Base-by-base conservation (phyloP, 345 rosid genomes). In the Excoecaria agallocha region DNA sequence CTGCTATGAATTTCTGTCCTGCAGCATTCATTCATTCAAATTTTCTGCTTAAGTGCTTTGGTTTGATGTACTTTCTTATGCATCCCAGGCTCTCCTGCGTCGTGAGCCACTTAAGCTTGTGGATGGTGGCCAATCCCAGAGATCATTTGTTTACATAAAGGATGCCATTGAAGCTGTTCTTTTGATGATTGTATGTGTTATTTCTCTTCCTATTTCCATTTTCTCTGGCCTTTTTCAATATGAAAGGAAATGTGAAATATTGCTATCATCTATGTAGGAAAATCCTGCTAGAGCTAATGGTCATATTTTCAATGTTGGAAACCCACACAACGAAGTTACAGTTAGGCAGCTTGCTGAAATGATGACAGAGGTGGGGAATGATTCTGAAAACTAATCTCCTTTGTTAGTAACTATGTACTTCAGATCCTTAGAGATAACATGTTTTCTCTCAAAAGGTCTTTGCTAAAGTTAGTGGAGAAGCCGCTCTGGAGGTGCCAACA, bases 161-260 rank as follows among this genome's bases (percentile, higher is more conserved):
- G 99, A 95, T 87, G 98, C 99, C 66, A 91, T 93, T 51, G 98
- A 93, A 88, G 98, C 98, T 70, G 96, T 94, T 71, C 86, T 87
- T 51, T 81, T 93, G 85, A 95, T 93, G 96, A 95, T 91, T 77
- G 99, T 95, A 77, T 6, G 91, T 80, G 16, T 16, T 13, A 24
- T 4, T 6, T 50, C 51, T 37, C 12, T 49, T 25, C 5, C 5
- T 35, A n/a, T 25, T 61, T 25, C 37, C 24, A 16, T 35, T 66
- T 30, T 20, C 57, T 58, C 25, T 66, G 49, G 3, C 12, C 25
- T 22, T 73, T 19, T 52, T 8, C 51, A 70, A 22, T 22, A n/a
- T 6, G 19, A 38, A 69, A n/a, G 65, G 52, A 48, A 54, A 61
- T 12, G 35, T 54, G 65, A 17, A 73, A 11, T 67, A 3, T 3